These are phyloP conservation scores for Sarcomyxa edulis DNA, from an alignment of 768 basidiomycete genomes.

Conservation along the genomic window DNA sequence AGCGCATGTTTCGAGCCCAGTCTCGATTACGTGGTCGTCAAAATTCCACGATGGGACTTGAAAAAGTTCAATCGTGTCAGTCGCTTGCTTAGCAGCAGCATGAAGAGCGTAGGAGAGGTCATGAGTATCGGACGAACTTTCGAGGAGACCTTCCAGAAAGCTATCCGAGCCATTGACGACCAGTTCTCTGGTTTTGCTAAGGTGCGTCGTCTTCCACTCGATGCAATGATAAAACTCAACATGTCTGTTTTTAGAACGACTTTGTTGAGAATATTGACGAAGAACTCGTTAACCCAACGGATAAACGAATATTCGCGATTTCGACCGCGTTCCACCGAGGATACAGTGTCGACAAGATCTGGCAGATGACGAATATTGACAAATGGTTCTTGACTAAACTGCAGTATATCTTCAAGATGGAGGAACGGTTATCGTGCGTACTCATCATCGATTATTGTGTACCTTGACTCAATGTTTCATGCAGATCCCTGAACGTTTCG, in stretches of 20 bases:
- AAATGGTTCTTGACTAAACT: constrained; percentile 97
- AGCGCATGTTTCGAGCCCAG: constrained; percentile 98
- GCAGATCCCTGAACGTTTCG: constrained; percentile 59
- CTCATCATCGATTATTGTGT: neutral
- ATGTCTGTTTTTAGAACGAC: constrained; percentile 54
- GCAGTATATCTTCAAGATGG: constrained; percentile 78
- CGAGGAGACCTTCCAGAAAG: constrained; percentile 98
- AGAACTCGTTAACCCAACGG: constrained; percentile 91
- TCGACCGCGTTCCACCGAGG: constrained; percentile 90
- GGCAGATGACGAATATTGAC: constrained; percentile 98
- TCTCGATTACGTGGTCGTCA: constrained; percentile 95
- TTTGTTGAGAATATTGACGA: constrained; percentile 88
- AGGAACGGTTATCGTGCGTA: constrained; percentile 68
- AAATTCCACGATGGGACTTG: constrained; percentile 98
- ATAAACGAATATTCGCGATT: constrained; percentile 96
- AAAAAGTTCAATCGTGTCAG: constrained; percentile 97
- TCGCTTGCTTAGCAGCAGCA: constrained; percentile 84
- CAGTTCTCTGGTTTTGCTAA: constrained; percentile 90
- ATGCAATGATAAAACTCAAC: constrained; percentile 1
- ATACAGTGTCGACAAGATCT: constrained; percentile 92
- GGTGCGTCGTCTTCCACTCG: constrained; percentile 28
- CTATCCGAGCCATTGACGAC: constrained; percentile 94
- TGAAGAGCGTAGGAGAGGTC: constrained; percentile 99
- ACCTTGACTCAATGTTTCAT: constrained; percentile 5
- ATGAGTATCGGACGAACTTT: constrained; percentile 99